A percentile compares a stretch with the other conserved stretches of the same genome.
Conservation (phyloP, 2,329 filamentous ascomycete genomes). For the Leptographium galeiforme region DNA sequence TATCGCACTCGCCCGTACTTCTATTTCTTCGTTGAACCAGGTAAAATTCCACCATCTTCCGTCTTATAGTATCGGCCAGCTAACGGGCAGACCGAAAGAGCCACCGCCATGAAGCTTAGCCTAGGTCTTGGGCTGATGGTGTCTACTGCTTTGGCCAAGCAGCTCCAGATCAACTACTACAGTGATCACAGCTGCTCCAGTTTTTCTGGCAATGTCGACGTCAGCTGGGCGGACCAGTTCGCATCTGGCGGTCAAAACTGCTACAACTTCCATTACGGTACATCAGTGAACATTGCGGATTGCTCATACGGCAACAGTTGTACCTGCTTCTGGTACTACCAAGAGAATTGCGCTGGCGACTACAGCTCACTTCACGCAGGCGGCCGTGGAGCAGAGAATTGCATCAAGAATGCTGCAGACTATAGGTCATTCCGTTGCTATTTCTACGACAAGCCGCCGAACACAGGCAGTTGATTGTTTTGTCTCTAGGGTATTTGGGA, state of each 20-base stretch:
- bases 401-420: neutral
- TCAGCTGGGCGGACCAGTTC: neutral
- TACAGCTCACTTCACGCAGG: neutral
- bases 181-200: neutral
- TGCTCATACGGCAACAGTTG: neutral
- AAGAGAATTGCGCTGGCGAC: neutral
- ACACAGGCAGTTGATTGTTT: neutral
- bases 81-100: neutral
- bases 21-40: no score
- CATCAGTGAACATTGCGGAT: neutral
- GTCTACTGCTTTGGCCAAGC: neutral
- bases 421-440: neutral
- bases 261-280: neutral
- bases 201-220: neutral
- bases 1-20: no score
- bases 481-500: no score
- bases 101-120: neutral
- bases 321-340: neutral
- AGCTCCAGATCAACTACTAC: slow-evolving; percentile 1
- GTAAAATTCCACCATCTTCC: no score
- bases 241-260: neutral
- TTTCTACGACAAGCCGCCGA: neutral
- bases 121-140: neutral
- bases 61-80: no score
- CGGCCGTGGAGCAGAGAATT: neutral